These are phyloP conservation scores for Linum usitatissimum DNA, from an alignment of 345 rosid species.

Conservation along the genomic window DNA sequence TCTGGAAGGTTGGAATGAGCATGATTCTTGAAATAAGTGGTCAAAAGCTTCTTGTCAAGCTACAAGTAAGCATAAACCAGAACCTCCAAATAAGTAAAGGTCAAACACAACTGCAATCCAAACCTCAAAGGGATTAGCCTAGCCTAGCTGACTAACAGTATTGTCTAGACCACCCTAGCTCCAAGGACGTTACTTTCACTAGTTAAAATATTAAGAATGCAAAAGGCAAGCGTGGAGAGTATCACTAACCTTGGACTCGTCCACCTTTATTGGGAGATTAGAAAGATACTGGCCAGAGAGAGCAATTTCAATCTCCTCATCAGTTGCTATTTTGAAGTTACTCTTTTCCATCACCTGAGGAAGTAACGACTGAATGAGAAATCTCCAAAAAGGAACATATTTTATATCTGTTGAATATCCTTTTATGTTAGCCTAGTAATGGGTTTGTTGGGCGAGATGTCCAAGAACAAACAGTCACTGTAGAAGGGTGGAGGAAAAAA, in stretches of 20 bases:
- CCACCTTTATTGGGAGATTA: constrained; percentile 83
- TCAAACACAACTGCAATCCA: background rate
- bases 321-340: constrained; percentile 66
- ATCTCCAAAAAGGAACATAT: background rate
- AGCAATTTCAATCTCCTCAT: constrained; percentile 87
- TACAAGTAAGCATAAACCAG: constrained; percentile 27
- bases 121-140: too few relatives aligned
- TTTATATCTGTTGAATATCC: too few relatives aligned
- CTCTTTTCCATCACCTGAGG: constrained; percentile 86
- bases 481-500: background rate
- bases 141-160: too few relatives aligned
- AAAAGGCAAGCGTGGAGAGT: background rate
- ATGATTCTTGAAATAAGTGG: constrained; percentile 58
- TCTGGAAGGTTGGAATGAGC: constrained; percentile 62
- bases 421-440: too few relatives aligned
- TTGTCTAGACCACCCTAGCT: too few relatives aligned
- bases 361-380: background rate
- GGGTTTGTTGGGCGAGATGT: too few relatives aligned
- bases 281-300: constrained; percentile 80
- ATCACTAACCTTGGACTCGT: constrained; percentile 68
- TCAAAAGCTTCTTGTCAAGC: constrained; percentile 79
- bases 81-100: background rate
- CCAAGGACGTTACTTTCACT: background rate
- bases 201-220: too few relatives aligned
- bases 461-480: background rate